These are phyloP conservation scores for Penicillium hesseltinei DNA, from an alignment of 2,329 filamentous ascomycete genomes.

Conservation along the genomic window DNA sequence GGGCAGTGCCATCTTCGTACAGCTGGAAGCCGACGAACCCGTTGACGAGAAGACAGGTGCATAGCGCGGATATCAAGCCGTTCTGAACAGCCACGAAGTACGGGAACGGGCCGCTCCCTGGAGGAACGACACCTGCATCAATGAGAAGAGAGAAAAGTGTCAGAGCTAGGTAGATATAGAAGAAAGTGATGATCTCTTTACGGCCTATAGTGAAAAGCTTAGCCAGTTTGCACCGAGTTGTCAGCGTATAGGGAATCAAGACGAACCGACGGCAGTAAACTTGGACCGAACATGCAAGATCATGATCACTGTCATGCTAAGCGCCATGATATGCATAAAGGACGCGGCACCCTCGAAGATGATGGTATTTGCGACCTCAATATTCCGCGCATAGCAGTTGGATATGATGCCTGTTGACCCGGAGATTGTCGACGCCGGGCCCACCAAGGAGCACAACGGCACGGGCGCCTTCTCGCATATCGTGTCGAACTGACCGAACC, in stretches of 20 bases:
- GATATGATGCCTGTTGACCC: constrained; percentile 79
- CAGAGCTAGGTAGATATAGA: constrained; percentile 92
- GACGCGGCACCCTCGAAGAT: constrained; percentile 93
- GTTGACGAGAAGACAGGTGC: constrained; percentile 89
- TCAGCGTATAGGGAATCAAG: background rate
- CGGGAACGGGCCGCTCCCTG: constrained; percentile 74
- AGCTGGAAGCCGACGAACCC: constrained; percentile 98
- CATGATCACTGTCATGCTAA: constrained; percentile 95
- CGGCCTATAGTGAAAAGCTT: constrained; percentile 48
- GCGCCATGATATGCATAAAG: constrained; percentile 85
- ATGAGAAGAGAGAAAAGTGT: constrained; percentile 86
- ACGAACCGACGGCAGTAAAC: constrained; percentile 92
- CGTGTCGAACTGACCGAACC: constrained; percentile 84
- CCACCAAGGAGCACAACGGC: constrained; percentile 83
- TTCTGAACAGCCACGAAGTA: constrained; percentile 90
- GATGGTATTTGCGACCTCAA: constrained; percentile 95
- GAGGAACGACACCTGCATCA: constrained; percentile 88
- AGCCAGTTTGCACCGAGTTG: constrained; percentile 3
- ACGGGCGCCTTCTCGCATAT: constrained; percentile 84
- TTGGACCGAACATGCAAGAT: constrained; percentile 95
- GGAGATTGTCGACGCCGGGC: constrained; percentile 60
- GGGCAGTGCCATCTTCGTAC: constrained; percentile 91
- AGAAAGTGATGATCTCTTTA: constrained; percentile 80
- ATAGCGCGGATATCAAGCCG: constrained; percentile 78
- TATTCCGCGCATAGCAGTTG: constrained; percentile 88